phyloP scores from a whole-genome alignment of 306 rosid species.

The Echinosophora koreensis region DNA sequence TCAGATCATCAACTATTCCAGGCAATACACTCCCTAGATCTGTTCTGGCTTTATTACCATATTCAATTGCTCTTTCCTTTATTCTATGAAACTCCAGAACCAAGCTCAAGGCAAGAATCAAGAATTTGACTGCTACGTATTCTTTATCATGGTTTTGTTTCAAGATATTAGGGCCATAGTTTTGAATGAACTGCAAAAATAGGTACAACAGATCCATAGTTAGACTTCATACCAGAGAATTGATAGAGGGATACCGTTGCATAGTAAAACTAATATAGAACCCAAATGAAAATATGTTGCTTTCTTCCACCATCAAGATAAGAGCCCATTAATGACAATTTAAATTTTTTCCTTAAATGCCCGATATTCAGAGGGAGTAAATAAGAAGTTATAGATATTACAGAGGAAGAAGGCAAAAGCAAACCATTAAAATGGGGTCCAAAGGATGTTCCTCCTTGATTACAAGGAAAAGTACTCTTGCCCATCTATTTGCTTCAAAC shows the following conservation, averaged over 20 bases:
- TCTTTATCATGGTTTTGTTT: conserved; percentile 58
- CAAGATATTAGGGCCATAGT: conserved; percentile 55
- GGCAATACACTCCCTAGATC: conserved; percentile 44
- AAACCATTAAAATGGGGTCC: conserved; percentile 70
- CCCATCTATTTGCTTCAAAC: conserved; percentile 86
- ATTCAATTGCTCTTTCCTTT: conserved; percentile 61
- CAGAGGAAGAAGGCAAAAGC: conserved; percentile 42
- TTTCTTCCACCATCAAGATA: neutral
- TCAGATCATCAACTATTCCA: conserved; percentile 52
- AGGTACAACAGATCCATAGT: conserved; percentile 28
- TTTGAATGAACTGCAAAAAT: conserved; percentile 73
- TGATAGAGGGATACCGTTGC: conserved; percentile 2
- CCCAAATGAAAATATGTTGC: conserved; percentile 2
- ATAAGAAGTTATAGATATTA: conserved; percentile 24
- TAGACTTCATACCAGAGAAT: conserved; percentile 39
- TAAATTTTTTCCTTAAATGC: conserved; percentile 20
- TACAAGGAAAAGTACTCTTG: conserved; percentile 82
- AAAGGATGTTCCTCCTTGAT: conserved; percentile 66
- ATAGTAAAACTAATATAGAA: conserved; percentile 22
- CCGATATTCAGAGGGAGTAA: conserved; percentile 12
- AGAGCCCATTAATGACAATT: conserved; percentile 19
- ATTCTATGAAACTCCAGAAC: conserved; percentile 79
- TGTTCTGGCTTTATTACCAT: conserved; percentile 51
- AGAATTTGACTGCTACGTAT: conserved; percentile 70
- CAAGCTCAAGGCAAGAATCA: conserved; percentile 74